These are phyloP conservation scores for Lachancea lanzarotensis DNA, from an alignment of 805 yeast genomes.

Conservation along the genomic window DNA sequence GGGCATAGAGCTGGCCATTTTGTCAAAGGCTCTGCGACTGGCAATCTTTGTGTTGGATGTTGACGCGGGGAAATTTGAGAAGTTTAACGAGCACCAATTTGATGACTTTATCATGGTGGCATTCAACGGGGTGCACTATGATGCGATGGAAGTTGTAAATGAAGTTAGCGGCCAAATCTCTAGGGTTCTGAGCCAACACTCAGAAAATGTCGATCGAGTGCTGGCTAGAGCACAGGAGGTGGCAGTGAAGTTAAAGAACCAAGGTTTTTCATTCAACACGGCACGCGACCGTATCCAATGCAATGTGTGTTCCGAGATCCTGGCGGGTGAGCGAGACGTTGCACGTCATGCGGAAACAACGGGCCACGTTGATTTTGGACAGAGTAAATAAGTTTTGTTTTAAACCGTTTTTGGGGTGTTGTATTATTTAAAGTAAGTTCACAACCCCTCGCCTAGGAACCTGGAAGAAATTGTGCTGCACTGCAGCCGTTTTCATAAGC, in stretches of 20 bases:
- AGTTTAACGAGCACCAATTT: slow-evolving; percentile 42
- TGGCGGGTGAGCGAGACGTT: slow-evolving; percentile 61
- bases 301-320: slow-evolving; percentile 42
- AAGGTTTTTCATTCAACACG: slow-evolving; percentile 61
- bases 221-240: slow-evolving; percentile 36
- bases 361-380: slow-evolving; percentile 60
- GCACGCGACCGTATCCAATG: slow-evolving; percentile 52
- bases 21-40: slow-evolving; percentile 46
- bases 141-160: slow-evolving; percentile 43
- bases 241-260: slow-evolving; percentile 39
- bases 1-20: slow-evolving; percentile 64
- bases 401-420: too few species aligned
- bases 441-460: too few species aligned
- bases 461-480: too few species aligned
- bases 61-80: slow-evolving; percentile 50
- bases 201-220: slow-evolving; percentile 30
- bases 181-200: slow-evolving; percentile 38
- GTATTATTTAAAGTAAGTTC: too few species aligned
- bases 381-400: slow-evolving; percentile 26
- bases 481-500: neutral
- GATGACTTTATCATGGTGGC: slow-evolving; percentile 44
- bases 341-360: slow-evolving; percentile 55
- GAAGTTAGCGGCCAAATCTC: slow-evolving; percentile 17
- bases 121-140: slow-evolving; percentile 72
- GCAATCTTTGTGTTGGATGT: slow-evolving; percentile 59